Evolutionary conservation across 805 yeast genomes (phyloP).

Genomic region (baker's yeast (Saccharomyces cerevisiae)): DNA sequence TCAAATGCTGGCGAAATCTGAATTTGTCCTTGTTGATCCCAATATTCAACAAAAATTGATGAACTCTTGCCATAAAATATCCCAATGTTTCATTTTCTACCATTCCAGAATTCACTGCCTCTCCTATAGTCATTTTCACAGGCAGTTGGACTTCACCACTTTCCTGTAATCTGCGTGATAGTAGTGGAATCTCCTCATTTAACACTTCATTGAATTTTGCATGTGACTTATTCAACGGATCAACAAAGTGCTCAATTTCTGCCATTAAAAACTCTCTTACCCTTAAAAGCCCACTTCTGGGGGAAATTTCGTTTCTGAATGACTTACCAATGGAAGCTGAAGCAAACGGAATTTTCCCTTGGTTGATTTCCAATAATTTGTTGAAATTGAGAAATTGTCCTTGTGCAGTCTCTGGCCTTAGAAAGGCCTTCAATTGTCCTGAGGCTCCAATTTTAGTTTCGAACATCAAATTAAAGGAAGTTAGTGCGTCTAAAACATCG

Average conservation of each 20-base stretch:
- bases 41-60: constrained; percentile 70
- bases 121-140: constrained; percentile 63
- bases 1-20: constrained; percentile 97
- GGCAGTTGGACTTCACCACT: constrained; percentile 66
- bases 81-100: constrained; percentile 96
- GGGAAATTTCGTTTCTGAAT: constrained; percentile 97
- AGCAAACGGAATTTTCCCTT: constrained; percentile 97
- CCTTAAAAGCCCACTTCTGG: constrained; percentile 93
- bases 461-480: constrained; percentile 95
- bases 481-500: constrained; percentile 78
- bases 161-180: constrained; percentile 83
- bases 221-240: constrained; percentile 81
- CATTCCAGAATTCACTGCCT: constrained; percentile 80
- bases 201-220: constrained; percentile 68
- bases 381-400: constrained; percentile 96
- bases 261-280: constrained; percentile 99
- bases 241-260: constrained; percentile 97
- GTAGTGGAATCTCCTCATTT: constrained; percentile 63
- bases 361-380: constrained; percentile 89
- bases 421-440: constrained; percentile 87
- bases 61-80: constrained; percentile 91
- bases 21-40: constrained; percentile 80
- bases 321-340: constrained; percentile 98
- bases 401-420: constrained; percentile 99
- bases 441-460: constrained; percentile 99